Conservation (phyloP, 2,329 filamentous ascomycete species). For the Biscogniauxia mediterranea region DNA sequence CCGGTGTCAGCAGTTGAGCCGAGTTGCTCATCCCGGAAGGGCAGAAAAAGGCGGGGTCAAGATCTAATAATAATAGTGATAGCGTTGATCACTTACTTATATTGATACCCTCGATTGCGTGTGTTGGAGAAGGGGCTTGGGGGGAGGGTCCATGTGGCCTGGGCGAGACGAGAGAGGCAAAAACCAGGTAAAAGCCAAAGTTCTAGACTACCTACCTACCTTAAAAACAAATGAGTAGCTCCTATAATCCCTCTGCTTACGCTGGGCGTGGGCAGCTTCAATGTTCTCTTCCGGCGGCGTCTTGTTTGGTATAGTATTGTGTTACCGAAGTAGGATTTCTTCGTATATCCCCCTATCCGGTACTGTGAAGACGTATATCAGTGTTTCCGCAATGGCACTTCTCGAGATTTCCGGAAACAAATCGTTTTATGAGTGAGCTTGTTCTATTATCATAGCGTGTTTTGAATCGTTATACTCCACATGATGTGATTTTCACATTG, state of each 20-base stretch:
- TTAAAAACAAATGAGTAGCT: no score
- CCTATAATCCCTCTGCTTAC: neutral
- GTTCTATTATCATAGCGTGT: neutral
- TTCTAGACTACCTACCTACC: no score
- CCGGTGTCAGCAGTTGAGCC: neutral
- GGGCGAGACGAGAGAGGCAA: neutral
- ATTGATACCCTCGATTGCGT: neutral
- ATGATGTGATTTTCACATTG: neutral
- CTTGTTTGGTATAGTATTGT: neutral
- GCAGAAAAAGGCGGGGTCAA: neutral
- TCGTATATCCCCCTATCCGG: neutral
- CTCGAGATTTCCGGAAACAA: neutral
- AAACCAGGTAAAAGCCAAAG: neutral
- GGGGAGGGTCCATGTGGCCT: neutral
- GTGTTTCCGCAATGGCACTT: neutral
- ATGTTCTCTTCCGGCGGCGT: neutral
- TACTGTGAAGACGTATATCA: no score
- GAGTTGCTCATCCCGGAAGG: neutral
- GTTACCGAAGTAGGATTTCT: neutral
- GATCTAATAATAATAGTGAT: neutral
- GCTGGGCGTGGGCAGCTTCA: neutral
- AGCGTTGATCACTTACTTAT: neutral
- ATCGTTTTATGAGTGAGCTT: neutral
- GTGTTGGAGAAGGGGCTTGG: neutral
- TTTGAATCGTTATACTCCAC: neutral